Percentiles rank a stretch among this genome's conserved stretches.
These are phyloP conservation scores for Fraxinus baroniana DNA, from an alignment of 305 asterid species.

Conservation along the genomic window DNA sequence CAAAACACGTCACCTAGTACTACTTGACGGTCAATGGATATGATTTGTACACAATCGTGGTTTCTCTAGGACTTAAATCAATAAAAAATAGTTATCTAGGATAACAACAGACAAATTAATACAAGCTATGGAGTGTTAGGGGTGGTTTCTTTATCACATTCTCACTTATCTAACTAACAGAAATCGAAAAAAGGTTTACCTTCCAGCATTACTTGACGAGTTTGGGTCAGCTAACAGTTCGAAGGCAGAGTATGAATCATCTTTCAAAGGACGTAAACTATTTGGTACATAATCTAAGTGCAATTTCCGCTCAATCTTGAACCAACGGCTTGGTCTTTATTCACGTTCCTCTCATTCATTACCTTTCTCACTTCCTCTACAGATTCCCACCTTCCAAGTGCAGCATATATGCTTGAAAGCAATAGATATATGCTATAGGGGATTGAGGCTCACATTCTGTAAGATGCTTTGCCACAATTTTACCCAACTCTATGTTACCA, in stretches of 20 bases:
- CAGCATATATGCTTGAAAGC: slow-evolving; percentile 38
- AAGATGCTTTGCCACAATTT: slow-evolving; percentile 33
- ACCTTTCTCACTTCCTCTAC: slow-evolving; percentile 48
- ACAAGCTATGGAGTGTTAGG: slow-evolving; percentile 7
- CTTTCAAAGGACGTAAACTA: slow-evolving; percentile 23
- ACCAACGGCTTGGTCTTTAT: slow-evolving; percentile 46
- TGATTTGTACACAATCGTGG: background rate
- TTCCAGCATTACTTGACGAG: slow-evolving; percentile 21
- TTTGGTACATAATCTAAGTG: slow-evolving; percentile 26
- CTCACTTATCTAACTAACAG: slow-evolving; percentile 7
- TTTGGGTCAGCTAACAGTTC: slow-evolving; percentile 42
- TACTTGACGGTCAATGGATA: background rate
- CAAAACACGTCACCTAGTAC: background rate
- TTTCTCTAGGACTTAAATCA: background rate
- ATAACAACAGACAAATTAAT: background rate
- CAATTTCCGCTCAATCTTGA: slow-evolving; percentile 48
- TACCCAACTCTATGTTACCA: slow-evolving; percentile 35
- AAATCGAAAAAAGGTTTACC: slow-evolving; percentile 22
- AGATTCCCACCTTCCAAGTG: slow-evolving; percentile 43
- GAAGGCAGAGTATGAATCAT: slow-evolving; percentile 27
- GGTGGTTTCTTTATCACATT: slow-evolving; percentile 5
- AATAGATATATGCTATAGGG: slow-evolving; percentile 33
- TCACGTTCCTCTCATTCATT: slow-evolving; percentile 35
- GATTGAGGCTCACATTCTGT: slow-evolving; percentile 45
- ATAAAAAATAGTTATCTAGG: too few species aligned